These are phyloP conservation scores for Wakefieldia striispora DNA, from an alignment of 768 basidiomycete genomes.

Conservation along the genomic window DNA sequence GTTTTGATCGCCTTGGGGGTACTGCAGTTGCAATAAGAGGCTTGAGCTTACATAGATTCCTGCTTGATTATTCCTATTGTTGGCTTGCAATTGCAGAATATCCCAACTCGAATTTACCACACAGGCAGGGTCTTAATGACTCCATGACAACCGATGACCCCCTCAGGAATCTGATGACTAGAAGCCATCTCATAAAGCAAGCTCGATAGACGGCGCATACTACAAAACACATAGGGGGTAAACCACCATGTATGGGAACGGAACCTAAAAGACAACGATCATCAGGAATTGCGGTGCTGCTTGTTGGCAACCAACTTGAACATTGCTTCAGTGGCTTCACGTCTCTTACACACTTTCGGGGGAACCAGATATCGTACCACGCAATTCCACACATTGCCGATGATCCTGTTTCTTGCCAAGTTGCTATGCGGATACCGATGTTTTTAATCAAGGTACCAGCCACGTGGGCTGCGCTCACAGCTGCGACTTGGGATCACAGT, in stretches of 20 bases:
- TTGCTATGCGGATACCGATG: neutral
- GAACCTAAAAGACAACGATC: neutral
- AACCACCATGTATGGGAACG: slow-evolving; percentile 10
- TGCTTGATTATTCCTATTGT: neutral
- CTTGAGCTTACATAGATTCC: neutral
- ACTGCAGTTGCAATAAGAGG: neutral
- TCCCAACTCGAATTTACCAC: too few species aligned
- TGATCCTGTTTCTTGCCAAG: neutral
- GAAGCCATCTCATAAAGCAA: too few species aligned
- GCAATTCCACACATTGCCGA: neutral
- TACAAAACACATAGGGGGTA: slow-evolving; percentile 9
- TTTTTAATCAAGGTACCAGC: neutral
- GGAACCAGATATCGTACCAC: neutral
- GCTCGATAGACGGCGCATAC: too few species aligned
- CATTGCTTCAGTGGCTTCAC: neutral
- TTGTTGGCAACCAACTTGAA: neutral
- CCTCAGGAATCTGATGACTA: too few species aligned
- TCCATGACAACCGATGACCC: too few species aligned
- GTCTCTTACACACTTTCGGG: neutral
- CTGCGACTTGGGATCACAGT: neutral
- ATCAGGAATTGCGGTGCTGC: neutral
- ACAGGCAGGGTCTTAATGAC: too few species aligned
- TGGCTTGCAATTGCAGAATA: neutral
- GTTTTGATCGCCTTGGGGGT: slow-evolving; percentile 15
- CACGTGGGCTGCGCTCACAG: neutral